Evolutionary conservation across 306 rosid species (phyloP), one percentile per base, ranked within the genome.

Genomic region (Cicer arietinum): DNA sequence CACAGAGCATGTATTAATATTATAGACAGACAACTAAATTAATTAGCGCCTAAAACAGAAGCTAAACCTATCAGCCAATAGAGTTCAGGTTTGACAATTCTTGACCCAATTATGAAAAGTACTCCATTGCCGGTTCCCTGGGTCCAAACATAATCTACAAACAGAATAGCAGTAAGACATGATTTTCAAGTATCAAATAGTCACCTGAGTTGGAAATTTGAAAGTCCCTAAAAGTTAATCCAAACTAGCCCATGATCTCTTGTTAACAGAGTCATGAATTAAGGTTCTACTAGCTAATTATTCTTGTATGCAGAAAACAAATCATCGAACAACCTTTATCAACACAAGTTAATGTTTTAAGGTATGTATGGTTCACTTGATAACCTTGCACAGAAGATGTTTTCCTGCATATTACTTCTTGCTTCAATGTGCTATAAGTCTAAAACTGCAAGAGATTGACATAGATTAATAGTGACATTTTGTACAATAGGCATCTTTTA

Each of bases 401-500:
- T 10, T 56, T 72, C 20, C 12, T 72, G 40, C 65, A 57, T 22
- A 9, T 72, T n/a, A 57, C 67, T 20, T 72, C 45, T 43, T 6
- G 10, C 43, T 43, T 72, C 43, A 43, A 44, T 42, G 67, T 25
- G 1, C 46, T 22, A n/a, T 58, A 30, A 58, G 58, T 22, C 56
- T 13, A 14, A 8, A 37, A 48, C 44, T 68, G 13, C 35, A 22
- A 8, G 7, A 22, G 62, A 69, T 4, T 50, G 37, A 69, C 47
- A 58, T 25, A 59, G 66, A 59, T 50, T 51, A 69, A 48, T 50
- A 7, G 46, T 35, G 60, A 69, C n/a, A 48, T 8, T 35, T 69
- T 48, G 61, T 35, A 51, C 30, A 66, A 44, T 18, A 66, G 54
- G 17, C 51, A 17, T 66, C 16, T 10, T 66, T 46, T 47, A 67